Conservation (phyloP, 2,329 filamentous ascomycete genomes). For the Lecanicillium sp. region DNA sequence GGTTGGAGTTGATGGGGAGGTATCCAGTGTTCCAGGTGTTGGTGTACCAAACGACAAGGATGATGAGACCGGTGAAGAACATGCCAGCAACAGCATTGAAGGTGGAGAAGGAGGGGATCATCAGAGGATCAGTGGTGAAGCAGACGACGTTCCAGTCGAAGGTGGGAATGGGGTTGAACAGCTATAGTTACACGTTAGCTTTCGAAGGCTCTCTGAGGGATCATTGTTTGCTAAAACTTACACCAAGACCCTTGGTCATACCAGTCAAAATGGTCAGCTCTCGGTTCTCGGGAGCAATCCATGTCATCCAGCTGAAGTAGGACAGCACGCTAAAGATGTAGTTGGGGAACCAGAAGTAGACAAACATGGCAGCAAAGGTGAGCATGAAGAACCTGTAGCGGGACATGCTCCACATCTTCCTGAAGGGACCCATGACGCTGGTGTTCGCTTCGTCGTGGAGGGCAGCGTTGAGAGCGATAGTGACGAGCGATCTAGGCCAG, state of each 20-base stretch:
- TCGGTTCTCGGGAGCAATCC: constrained; percentile 32
- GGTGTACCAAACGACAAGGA: constrained; percentile 38
- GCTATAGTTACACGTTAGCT: constrained; percentile 24
- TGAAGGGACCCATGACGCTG: constrained; percentile 21
- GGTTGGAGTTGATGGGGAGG: constrained; percentile 46
- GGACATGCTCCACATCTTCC: constrained; percentile 24
- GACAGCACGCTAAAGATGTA: constrained; percentile 35
- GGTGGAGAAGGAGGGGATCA: constrained; percentile 16
- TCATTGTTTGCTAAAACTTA: constrained; percentile 10
- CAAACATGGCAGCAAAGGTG: constrained; percentile 32
- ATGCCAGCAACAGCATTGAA: constrained; percentile 20
- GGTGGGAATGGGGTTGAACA: constrained; percentile 36
- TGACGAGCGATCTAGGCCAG: constrained; percentile 39
- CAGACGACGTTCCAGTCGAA: constrained; percentile 36
- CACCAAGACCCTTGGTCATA: constrained; percentile 20
- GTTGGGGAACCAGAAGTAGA: constrained; percentile 42
- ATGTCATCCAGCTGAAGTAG: constrained; percentile 38
- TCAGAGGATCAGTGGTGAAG: constrained; percentile 10
- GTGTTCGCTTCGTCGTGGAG: constrained; percentile 26
- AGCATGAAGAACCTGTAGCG: constrained; percentile 33
- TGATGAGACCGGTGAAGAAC: constrained; percentile 44
- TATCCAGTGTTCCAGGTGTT: constrained; percentile 43
- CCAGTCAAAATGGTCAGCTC: constrained; percentile 20
- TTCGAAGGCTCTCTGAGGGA: constrained; percentile 16
- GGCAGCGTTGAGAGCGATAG: constrained; percentile 33